Percentiles rank a stretch among this genome's conserved stretches.
These are phyloP conservation scores for Aspergillus sojae DNA, from an alignment of 2,329 filamentous ascomycete genomes.

Conservation along the genomic window DNA sequence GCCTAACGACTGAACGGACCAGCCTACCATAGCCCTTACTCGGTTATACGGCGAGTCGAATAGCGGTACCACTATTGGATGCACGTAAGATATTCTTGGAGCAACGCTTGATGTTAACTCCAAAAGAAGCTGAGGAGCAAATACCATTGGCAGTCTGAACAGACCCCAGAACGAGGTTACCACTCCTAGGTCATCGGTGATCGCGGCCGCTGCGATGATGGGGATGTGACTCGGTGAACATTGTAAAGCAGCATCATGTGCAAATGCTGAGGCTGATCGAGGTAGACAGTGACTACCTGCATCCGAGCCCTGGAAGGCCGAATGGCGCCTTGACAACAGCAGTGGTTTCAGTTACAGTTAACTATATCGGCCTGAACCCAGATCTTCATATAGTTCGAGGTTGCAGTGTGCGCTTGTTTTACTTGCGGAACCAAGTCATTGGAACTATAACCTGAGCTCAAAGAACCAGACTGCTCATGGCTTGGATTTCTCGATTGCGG, in stretches of 20 bases:
- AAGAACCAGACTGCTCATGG: too few species aligned
- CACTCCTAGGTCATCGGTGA: constrained; percentile 55
- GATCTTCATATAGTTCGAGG: constrained; percentile 45
- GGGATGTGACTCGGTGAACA: constrained; percentile 38
- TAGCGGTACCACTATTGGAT: constrained; percentile 56
- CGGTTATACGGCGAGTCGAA: constrained; percentile 56
- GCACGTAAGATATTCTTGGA: constrained; percentile 54
- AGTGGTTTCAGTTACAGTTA: background rate
- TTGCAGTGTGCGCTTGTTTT: constrained; percentile 46
- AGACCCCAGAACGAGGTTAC: constrained; percentile 57
- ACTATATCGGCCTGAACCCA: constrained; percentile 56
- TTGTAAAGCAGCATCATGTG: constrained; percentile 43
- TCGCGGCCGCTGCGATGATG: constrained; percentile 57
- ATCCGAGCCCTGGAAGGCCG: constrained; percentile 58
- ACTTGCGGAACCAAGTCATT: constrained; percentile 31
- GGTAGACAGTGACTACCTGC: constrained; percentile 58
- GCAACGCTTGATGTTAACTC: constrained; percentile 53
- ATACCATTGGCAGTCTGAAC: constrained; percentile 64
- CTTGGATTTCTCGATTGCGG: constrained; percentile 32
- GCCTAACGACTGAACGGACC: constrained; percentile 59
- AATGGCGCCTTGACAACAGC: background rate
- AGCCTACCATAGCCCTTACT: constrained; percentile 58
- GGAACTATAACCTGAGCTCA: constrained; percentile 16
- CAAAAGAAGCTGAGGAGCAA: constrained; percentile 58
- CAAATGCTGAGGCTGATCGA: constrained; percentile 26